These are phyloP conservation scores for Nakaseomyces uthaithaninus DNA, from an alignment of 1,139 yeast species.

Conservation along the genomic window DNA sequence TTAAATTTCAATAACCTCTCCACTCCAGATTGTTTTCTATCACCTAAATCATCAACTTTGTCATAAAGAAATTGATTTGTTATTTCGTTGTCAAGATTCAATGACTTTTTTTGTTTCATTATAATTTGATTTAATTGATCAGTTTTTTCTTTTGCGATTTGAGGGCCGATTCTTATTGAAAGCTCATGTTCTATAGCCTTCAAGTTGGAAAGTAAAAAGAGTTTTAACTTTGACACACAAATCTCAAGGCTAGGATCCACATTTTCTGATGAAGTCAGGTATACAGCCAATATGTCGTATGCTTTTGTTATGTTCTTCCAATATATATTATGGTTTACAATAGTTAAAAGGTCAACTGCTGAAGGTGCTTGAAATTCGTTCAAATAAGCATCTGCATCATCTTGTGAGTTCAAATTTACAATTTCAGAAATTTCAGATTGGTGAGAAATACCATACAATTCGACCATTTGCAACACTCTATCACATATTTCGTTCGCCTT, in stretches of 20 bases:
- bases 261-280: constrained; percentile 8
- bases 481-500: constrained; percentile 17
- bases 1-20: neutral
- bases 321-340: constrained; percentile 20
- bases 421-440: neutral
- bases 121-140: neutral
- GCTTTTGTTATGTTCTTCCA: constrained; percentile 15
- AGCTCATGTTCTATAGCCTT: constrained; percentile 14
- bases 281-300: constrained; percentile 15
- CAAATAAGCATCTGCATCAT: constrained; percentile 24
- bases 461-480: constrained; percentile 17
- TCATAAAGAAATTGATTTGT: constrained; percentile 16
- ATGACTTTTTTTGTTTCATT: constrained; percentile 6
- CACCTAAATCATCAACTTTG: constrained; percentile 2
- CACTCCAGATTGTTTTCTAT: neutral
- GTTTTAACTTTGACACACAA: constrained; percentile 13
- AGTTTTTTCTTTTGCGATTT: neutral
- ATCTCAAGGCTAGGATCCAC: constrained; percentile 10
- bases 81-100: constrained; percentile 10
- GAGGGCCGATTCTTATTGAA: neutral
- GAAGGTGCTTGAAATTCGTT: constrained; percentile 22
- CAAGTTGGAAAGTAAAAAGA: constrained; percentile 21
- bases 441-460: constrained; percentile 15
- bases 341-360: constrained; percentile 17
- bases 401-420: constrained; percentile 18